Evolutionary conservation across 352 stramenopile species (phyloP), one percentile per base, ranked within the genome.

Genomic region (Phytophthora fragariae): DNA sequence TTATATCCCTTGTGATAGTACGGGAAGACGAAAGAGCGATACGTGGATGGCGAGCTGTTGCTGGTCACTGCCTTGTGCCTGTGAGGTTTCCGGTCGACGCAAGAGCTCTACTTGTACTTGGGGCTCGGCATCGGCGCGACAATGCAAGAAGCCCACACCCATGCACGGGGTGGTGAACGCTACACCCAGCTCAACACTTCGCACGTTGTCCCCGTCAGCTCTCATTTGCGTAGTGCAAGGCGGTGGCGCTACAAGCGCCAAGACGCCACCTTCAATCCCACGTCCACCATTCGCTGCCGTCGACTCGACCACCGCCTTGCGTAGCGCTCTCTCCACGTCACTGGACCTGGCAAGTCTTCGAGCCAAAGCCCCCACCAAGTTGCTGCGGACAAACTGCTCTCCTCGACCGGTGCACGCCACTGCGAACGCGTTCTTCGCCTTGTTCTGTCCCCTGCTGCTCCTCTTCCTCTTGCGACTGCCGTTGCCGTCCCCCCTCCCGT

Each of bases 101-200:
- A 92, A 73, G 14, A 92, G 78, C 66, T 92, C 75, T 1, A 89
- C 76, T n/a, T 82, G 77, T 1, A 73, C 70, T 57, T 76, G 41
- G 54, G 68, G 52, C 39, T 65, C 58, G 0, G 47, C 58, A 10
- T 56, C 29, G 5, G 62, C 53, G 52, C 62, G 19, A 21, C 72
- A 80, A 29, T 80, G 76, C 41, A 84, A 56, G 57, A 84, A 87
- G 3, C 86, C 86, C 5, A 92, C 83, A 15, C 79, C 86, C 82
- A 93, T 93, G 47, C 84, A 85, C 1, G 83, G 80, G 12, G 86
- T 93, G 33, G 86, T 87, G 61, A 92, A 92, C 9, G 84, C 84
- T 17, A 64, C 82, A 17, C 82, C 83, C 3, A 93, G 57, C 21
- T 91, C 76, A 17, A 90, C 70, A 17, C 24, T 37, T 9, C 58